Evolutionary conservation across 495 filamentous ascomycete genomes (phyloP), one percentile per base, ranked within the genome.

Genomic region (Hypoxylon cercidicola): DNA sequence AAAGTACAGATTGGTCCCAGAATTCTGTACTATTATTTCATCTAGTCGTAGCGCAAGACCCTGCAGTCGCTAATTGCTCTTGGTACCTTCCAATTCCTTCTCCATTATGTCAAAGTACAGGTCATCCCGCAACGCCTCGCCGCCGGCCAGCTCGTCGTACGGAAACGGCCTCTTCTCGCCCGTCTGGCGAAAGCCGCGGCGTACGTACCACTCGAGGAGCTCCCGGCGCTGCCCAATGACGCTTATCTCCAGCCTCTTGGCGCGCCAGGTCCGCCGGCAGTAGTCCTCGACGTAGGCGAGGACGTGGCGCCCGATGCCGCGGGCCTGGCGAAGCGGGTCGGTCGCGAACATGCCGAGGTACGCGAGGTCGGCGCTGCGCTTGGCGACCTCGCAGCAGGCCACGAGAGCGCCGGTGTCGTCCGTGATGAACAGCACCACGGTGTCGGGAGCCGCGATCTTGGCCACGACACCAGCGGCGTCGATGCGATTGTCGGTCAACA

Each of bases 311-410:
- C 81, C 81, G 13, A 81, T 39, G 0, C 81, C 81, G 1, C 70
- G 67, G 4, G 68, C 73, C 53, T 81, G 80, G 16, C 72, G 55
- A 7, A 30, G 47, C 6, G 70, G 69, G 55, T 77, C 70, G 0
- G 82, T 77, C 6, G 81, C 80, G 19, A 84, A 66, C 72, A 79
- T 69, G 37, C 73, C 76, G 39, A 84, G 70, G 32, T 78, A 77
- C 35, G 71, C 78, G 4, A 62, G 23, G 6, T 34, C 44, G 39
- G 64, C 39, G 28, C 32, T 12, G 15, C 68, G 54, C n/a, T 55
- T 51, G 43, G 62, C 13, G 49, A 77, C 28, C 8, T 77, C 76
- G 60, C 78, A 73, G 55, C 77, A 75, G 12, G 66, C 79, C 15
- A 79, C 60, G 0, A 79, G 51, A 4, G 35, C 35, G n/a, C 56